Conservation (phyloP, 1,284 basidiomycete genomes). For the Thelephora terrestris region DNA sequence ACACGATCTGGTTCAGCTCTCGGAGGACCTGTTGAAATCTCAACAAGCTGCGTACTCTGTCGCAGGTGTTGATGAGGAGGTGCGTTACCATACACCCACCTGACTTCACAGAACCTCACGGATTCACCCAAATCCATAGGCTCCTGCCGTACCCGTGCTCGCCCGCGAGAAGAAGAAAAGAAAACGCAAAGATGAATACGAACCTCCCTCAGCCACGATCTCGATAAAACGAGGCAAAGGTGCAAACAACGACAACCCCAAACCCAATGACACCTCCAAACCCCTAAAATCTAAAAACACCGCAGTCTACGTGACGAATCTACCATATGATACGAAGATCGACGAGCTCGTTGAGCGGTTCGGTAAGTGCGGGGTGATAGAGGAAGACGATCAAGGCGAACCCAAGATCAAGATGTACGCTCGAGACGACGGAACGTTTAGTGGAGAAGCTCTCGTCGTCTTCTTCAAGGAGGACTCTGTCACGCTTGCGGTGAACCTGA, state of each 20-base stretch:
- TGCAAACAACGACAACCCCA: slow-evolving; percentile 27
- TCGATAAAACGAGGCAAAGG: slow-evolving; percentile 59
- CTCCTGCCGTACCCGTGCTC: slow-evolving; percentile 75
- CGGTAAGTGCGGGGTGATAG: slow-evolving; percentile 83
- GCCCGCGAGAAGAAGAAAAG: slow-evolving; percentile 75
- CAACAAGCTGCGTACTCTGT: slow-evolving; percentile 93
- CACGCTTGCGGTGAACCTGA: slow-evolving; percentile 70
- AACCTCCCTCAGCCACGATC: slow-evolving; percentile 42
- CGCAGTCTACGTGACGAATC: slow-evolving; percentile 82
- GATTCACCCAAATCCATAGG: slow-evolving; percentile 31
- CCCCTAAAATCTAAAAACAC: slow-evolving; percentile 72
- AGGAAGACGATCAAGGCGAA: slow-evolving; percentile 83
- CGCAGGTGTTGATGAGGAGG: slow-evolving; percentile 84
- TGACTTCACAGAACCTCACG: neutral
- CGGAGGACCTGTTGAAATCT: slow-evolving; percentile 71
- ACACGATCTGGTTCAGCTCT: slow-evolving; percentile 37
- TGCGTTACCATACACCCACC: slow-evolving; percentile 29
- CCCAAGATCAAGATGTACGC: slow-evolving; percentile 93
- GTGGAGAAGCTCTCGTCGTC: slow-evolving; percentile 91
- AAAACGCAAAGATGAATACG: slow-evolving; percentile 66
- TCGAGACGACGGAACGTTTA: slow-evolving; percentile 83
- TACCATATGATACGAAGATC: slow-evolving; percentile 70
- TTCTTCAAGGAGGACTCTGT: slow-evolving; percentile 98
- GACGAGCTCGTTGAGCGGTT: slow-evolving; percentile 80
- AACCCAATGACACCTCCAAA: slow-evolving; percentile 5